Evolutionary conservation across 1,284 basidiomycete species (phyloP).

Genomic region (Ustilago trichophora): DNA sequence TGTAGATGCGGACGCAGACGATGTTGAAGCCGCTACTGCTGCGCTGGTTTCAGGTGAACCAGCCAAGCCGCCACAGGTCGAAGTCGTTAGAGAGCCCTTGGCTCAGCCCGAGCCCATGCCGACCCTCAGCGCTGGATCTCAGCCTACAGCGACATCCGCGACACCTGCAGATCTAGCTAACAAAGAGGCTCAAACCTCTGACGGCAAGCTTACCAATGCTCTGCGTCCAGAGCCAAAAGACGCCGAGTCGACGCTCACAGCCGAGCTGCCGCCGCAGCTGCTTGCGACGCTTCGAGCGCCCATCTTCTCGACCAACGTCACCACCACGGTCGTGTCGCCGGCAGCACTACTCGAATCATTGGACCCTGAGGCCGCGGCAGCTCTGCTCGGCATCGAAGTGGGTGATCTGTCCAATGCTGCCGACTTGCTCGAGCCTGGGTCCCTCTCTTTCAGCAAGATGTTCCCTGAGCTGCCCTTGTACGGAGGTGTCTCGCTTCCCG

Average conservation of each 20-base stretch:
- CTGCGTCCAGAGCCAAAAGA: conserved; percentile 30
- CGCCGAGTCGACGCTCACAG: conserved; percentile 54
- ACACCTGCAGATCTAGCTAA: neutral
- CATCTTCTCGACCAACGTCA: conserved; percentile 58
- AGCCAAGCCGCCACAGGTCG: conserved; percentile 34
- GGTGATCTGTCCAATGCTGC: conserved; percentile 36
- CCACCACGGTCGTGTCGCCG: conserved; percentile 55
- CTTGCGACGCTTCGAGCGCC: conserved; percentile 60
- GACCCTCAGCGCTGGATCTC: conserved; percentile 11
- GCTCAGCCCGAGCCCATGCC: conserved; percentile 43
- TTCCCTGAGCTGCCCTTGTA: conserved; percentile 71
- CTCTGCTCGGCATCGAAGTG: conserved; percentile 51
- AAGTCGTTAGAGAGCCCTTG: conserved; percentile 44
- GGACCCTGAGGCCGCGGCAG: conserved; percentile 53
- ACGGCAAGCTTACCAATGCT: conserved; percentile 8
- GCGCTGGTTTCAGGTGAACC: conserved; percentile 43
- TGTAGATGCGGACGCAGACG: conserved; percentile 47
- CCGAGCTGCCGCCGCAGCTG: conserved; percentile 55
- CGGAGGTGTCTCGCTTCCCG: conserved; percentile 47
- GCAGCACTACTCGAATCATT: conserved; percentile 51
- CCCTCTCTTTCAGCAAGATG: conserved; percentile 51
- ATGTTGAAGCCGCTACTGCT: conserved; percentile 45
- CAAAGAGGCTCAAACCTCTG: neutral
- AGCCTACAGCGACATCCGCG: neutral
- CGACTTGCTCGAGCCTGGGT: conserved; percentile 42